phyloP scores from a whole-genome alignment of 306 rosid genomes.

The Crotalaria pallida region DNA sequence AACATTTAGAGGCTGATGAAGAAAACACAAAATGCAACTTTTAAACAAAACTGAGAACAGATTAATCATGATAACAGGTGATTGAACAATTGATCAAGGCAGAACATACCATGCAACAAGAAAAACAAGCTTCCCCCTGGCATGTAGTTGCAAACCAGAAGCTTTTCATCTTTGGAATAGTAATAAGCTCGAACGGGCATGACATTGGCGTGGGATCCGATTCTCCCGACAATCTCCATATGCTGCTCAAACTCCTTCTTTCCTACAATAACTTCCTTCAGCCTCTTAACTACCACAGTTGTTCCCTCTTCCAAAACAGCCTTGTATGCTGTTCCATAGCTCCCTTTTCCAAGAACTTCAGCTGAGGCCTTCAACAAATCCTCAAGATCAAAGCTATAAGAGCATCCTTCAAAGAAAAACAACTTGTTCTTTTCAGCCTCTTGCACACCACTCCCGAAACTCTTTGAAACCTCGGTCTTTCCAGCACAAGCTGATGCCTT shows the following conservation, averaged over 20 bases:
- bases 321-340: conserved; percentile 76
- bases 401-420: conserved; percentile 66
- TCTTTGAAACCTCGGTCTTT: conserved; percentile 54
- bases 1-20: background rate
- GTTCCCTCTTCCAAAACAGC: conserved; percentile 84
- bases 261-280: conserved; percentile 61
- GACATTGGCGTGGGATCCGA: conserved; percentile 64
- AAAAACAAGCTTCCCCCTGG: conserved; percentile 68
- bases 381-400: conserved; percentile 65
- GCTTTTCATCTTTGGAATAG: conserved; percentile 85
- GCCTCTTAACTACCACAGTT: conserved; percentile 71
- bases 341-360: conserved; percentile 88
- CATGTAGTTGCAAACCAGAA: conserved; percentile 71
- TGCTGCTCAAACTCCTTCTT: conserved; percentile 83
- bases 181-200: conserved; percentile 69
- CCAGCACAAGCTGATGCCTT: conserved; percentile 53
- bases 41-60: background rate
- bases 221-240: conserved; percentile 60
- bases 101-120: conserved; percentile 62
- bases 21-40: background rate
- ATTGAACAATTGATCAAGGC: background rate
- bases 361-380: conserved; percentile 82
- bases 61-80: background rate
- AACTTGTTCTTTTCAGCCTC: conserved; percentile 77
- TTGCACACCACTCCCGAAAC: conserved; percentile 83